A percentile compares a stretch with the other conserved stretches of the same genome.
phyloP scores from a whole-genome alignment of 257 asterid genomes.

The Solanum sejunctum region DNA sequence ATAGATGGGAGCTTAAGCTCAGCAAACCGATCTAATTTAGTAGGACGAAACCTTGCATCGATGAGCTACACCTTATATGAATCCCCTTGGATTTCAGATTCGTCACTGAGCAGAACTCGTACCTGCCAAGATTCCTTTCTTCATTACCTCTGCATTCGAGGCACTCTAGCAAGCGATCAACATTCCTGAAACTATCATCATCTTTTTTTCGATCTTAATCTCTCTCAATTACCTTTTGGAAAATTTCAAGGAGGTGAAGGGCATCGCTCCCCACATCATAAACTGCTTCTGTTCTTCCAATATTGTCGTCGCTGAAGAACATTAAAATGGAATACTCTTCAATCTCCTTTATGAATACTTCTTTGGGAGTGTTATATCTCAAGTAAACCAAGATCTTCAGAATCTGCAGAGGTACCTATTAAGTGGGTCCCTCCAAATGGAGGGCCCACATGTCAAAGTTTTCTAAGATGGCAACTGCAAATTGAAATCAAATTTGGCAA shows the following conservation, averaged over 20 bases:
- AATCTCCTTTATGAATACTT: fast-evolving
- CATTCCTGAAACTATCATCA: too few species aligned
- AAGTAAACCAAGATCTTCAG: not conserved
- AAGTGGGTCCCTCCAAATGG: too few species aligned
- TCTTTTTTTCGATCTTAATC: not conserved
- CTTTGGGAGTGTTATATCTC: not conserved
- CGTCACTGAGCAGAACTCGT: not conserved
- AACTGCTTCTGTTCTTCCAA: too few species aligned
- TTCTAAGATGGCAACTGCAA: too few species aligned
- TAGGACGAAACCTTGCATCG: not conserved
- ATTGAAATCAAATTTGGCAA: too few species aligned
- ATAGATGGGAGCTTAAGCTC: not conserved
- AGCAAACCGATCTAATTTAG: not conserved
- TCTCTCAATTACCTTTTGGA: not conserved
- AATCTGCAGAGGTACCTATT: not conserved
- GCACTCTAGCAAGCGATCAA: too few species aligned
- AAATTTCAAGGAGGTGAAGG: not conserved
- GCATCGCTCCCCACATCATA: not conserved
- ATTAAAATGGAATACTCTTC: not conserved
- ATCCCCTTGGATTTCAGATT: not conserved
- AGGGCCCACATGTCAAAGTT: too few species aligned
- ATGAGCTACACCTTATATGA: not conserved
- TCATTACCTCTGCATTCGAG: too few species aligned
- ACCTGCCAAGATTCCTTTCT: not conserved
- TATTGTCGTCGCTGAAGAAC: not conserved